Evolutionary conservation across 441 rosid species (phyloP), one percentile per base, ranked within the genome.

Genomic region (Gossypium gossypioides): DNA sequence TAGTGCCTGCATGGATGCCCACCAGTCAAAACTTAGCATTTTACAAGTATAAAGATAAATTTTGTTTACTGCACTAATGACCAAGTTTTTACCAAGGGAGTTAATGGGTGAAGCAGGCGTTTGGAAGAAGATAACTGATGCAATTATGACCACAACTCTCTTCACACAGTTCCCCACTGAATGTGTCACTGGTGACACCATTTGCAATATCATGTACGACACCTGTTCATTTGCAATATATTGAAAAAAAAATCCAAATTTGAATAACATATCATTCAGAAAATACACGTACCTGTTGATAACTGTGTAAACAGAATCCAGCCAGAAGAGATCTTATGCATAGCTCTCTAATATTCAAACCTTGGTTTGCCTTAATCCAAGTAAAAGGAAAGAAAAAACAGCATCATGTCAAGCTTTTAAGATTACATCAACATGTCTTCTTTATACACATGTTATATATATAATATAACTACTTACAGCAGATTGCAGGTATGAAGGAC

Each of bases 181-280:
- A 70, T 89, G 93, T 7, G 86, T 83, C 13, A 89, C 86, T 1
- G 93, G 91, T 4, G 93, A 89, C 55, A 87, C 86, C 86, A 82
- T 82, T 74, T 79, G 84, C 12, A 89, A 76, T 3, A 89, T 89
- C 79, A 73, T 75, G 59, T 87, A 87, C 13, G 93, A 86, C 2
- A 89, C 88, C 91, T 88, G 77, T 63, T 15, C 25, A 9, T 40
- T 40, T 40, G 6, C 60, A 37, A 7, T 37, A 7, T 37, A 37
- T 37, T 37, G 42, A 37, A 37, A 37, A 37, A 29, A 37, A 37
- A 7, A 56, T 52, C 58, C 21, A 51, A 16, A 15, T 51, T 15
- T 51, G 56, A 54, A 15, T 16, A 4, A 51, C 22, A 51, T 4
- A 51, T 8, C 44, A 8, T 40, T 40, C 12, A 8, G 44, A 16